Evolutionary conservation across 306 rosid species (phyloP).

Genomic region (Bauhinia variegata): DNA sequence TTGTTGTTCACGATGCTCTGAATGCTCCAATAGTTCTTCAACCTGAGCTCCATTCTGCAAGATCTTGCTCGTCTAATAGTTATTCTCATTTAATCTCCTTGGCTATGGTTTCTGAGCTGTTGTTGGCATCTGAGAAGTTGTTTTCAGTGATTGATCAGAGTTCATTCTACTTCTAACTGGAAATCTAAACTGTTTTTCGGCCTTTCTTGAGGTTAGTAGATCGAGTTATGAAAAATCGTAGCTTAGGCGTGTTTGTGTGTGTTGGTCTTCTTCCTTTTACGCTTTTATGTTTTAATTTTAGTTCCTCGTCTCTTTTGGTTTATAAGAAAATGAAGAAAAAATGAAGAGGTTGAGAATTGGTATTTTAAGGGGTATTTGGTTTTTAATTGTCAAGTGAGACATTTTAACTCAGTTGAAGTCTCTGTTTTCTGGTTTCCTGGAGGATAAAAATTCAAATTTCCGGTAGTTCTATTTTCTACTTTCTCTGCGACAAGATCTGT

Average conservation of each 20-base stretch:
- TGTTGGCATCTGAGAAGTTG: slow-evolving; percentile 4
- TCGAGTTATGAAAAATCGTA: slow-evolving; percentile 28
- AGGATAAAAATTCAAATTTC: slow-evolving; percentile 1
- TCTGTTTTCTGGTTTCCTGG: slow-evolving; percentile 13
- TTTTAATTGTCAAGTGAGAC: slow-evolving; percentile 21
- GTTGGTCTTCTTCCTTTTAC: slow-evolving; percentile 3
- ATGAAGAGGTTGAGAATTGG: background rate
- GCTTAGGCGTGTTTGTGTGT: background rate
- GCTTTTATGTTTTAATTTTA: slow-evolving; percentile 22
- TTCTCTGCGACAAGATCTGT: slow-evolving; percentile 8
- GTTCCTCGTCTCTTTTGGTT: background rate
- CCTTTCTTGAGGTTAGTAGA: slow-evolving; percentile 58
- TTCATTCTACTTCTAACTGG: slow-evolving; percentile 21
- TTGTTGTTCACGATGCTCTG: slow-evolving; percentile 4
- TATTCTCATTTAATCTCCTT: slow-evolving; percentile 33
- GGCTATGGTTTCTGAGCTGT: slow-evolving; percentile 17
- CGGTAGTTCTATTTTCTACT: slow-evolving; percentile 5
- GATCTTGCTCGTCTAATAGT: slow-evolving; percentile 36
- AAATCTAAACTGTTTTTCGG: slow-evolving; percentile 26
- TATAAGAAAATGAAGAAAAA: slow-evolving; percentile 12
- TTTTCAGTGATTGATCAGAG: slow-evolving; percentile 29
- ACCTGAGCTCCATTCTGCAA: slow-evolving; percentile 32
- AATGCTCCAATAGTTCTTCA: slow-evolving; percentile 34
- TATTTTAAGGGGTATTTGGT: slow-evolving; percentile 16
- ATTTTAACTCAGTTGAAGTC: slow-evolving; percentile 23